Percentiles rank a stretch among this genome's conserved stretches.
Conservation (phyloP, 176 grass and related monocot genomes). For the Stipa capillata region DNA sequence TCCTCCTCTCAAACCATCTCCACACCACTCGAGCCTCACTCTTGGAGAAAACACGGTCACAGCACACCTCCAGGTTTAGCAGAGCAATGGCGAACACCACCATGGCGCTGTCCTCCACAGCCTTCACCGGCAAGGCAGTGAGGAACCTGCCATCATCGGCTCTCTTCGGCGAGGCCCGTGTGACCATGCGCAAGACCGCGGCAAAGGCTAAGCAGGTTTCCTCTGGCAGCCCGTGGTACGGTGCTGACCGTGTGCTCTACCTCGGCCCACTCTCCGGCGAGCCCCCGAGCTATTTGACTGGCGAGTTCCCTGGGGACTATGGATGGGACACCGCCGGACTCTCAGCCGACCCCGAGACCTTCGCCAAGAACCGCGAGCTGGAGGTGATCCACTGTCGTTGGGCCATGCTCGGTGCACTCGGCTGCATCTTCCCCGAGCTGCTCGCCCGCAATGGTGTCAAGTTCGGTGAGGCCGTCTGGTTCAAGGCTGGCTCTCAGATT, state of each 20-base stretch:
- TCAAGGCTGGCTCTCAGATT: conserved; percentile 83
- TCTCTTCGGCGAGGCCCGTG: conserved; percentile 26
- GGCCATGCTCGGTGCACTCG: conserved; percentile 86
- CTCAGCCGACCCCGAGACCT: conserved; percentile 72
- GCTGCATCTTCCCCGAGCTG: conserved; percentile 83
- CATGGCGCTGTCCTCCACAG: conserved; percentile 56
- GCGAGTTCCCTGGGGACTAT: conserved; percentile 87
- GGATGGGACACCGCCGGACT: conserved; percentile 90
- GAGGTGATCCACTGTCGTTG: conserved; percentile 84
- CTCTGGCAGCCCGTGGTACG: conserved; percentile 80
- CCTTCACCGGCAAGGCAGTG: conserved; percentile 48
- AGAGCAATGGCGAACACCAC: conserved; percentile 34
- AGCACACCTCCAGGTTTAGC: not conserved
- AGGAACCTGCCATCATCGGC: conserved; percentile 22
- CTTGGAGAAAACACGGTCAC: not conserved
- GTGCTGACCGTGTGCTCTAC: conserved; percentile 68
- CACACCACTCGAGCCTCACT: not conserved
- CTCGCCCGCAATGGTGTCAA: conserved; percentile 78
- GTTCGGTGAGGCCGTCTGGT: conserved; percentile 91
- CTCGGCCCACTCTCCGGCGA: conserved; percentile 72
- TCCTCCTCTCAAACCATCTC: conserved; percentile 3
- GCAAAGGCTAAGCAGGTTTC: conserved; percentile 33
- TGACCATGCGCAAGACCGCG: conserved; percentile 58
- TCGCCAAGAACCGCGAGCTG: conserved; percentile 84
- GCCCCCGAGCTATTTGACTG: conserved; percentile 69